Evolutionary conservation across 2,329 filamentous ascomycete genomes (phyloP).

Genomic region (Phaeoacremonium minimum): DNA sequence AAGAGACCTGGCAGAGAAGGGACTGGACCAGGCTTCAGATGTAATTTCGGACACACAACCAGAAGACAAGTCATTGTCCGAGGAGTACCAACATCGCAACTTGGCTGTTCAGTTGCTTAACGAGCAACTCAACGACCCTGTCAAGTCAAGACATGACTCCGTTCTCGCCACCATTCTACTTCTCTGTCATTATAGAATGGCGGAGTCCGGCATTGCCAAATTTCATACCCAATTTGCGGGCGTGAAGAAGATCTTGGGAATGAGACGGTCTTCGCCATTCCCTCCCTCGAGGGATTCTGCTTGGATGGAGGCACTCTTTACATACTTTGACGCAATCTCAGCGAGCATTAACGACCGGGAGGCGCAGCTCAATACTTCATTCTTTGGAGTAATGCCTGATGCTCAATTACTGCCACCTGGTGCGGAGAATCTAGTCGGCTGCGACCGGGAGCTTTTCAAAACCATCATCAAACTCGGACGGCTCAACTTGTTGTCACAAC

Average conservation of each 20-base stretch:
- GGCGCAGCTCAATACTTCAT: slow-evolving; percentile 67
- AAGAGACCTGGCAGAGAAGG: slow-evolving; percentile 36
- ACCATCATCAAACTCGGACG: slow-evolving; percentile 79
- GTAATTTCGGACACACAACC: slow-evolving; percentile 40
- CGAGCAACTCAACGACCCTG: slow-evolving; percentile 72
- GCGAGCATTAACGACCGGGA: slow-evolving; percentile 90
- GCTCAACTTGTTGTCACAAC: slow-evolving; percentile 78
- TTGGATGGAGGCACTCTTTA: slow-evolving; percentile 92
- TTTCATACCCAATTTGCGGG: slow-evolving; percentile 93
- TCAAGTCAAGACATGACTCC: slow-evolving; percentile 75
- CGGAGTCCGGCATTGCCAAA: slow-evolving; percentile 86
- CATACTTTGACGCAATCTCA: slow-evolving; percentile 90
- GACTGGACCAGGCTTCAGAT: slow-evolving; percentile 30
- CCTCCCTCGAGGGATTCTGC: slow-evolving; percentile 64
- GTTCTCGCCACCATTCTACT: slow-evolving; percentile 83
- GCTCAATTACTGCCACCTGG: slow-evolving; percentile 51
- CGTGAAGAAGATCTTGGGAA: slow-evolving; percentile 81
- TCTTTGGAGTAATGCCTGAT: slow-evolving; percentile 51
- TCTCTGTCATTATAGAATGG: slow-evolving; percentile 88
- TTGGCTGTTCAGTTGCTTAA: slow-evolving; percentile 80
- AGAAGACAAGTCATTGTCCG: slow-evolving; percentile 65
- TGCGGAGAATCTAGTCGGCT: slow-evolving; percentile 81
- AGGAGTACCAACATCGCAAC: slow-evolving; percentile 78
- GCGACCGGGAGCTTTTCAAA: slow-evolving; percentile 82
- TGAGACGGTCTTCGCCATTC: slow-evolving; percentile 55